These are phyloP conservation scores for Termitomyces sp. DNA, from an alignment of 768 basidiomycete species.

Conservation along the genomic window DNA sequence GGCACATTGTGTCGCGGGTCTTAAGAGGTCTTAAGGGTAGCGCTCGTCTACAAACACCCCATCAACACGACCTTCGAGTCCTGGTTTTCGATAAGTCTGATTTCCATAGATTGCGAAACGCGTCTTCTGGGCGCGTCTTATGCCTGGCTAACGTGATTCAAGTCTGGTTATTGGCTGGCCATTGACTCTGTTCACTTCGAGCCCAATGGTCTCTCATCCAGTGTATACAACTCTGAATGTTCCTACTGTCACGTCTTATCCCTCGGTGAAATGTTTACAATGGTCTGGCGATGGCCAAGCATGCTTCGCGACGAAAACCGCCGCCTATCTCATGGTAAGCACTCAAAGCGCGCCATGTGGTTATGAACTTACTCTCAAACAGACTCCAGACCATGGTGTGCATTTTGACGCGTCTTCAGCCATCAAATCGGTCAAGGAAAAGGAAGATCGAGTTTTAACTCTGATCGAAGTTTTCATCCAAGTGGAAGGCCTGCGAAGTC, in stretches of 20 bases:
- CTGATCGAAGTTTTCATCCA: not conserved
- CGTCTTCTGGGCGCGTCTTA: not conserved
- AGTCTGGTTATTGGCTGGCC: not conserved
- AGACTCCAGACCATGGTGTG: constrained; percentile 77
- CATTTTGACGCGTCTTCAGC: constrained; percentile 55
- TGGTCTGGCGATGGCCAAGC: constrained; percentile 77
- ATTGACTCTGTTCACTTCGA: not conserved
- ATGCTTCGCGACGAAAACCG: constrained; percentile 58
- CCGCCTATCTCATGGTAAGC: constrained; percentile 64
- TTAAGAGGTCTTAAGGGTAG: not conserved
- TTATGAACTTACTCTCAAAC: not conserved
- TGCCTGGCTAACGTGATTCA: not conserved
- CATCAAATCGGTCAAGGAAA: constrained; percentile 34
- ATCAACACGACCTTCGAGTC: not conserved
- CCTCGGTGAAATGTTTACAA: constrained; percentile 57
- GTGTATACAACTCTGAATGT: constrained; percentile 52
- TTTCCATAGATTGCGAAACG: not conserved
- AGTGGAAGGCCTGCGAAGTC: constrained; percentile 47
- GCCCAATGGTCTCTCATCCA: constrained; percentile 2
- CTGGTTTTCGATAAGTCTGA: not conserved
- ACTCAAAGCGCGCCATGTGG: not conserved
- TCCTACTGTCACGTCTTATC: constrained; percentile 54
- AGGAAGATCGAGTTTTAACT: constrained; percentile 14
- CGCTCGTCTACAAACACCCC: not conserved
- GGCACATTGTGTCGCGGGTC: not conserved